phyloP scores from a whole-genome alignment of 2,329 filamentous ascomycete genomes.

The Diaporthe sp. region DNA sequence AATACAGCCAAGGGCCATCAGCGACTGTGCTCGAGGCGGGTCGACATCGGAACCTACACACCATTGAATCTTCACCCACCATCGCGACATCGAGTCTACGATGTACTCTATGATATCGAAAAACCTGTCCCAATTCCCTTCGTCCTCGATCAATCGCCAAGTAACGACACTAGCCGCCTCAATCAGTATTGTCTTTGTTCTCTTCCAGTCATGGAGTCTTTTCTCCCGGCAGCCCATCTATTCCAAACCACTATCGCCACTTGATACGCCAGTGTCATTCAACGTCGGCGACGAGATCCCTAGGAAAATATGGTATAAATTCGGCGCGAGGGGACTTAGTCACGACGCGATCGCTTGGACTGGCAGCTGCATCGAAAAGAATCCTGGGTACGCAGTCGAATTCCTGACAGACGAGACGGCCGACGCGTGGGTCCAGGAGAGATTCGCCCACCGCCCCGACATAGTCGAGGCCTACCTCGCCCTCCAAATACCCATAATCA shows the following conservation, averaged over 20 bases:
- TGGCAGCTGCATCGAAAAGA: background rate
- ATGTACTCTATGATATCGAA: background rate
- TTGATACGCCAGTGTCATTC: background rate
- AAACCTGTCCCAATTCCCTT: background rate
- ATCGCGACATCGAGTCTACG: background rate
- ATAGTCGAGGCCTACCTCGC: background rate
- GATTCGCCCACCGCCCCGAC: slow-evolving; percentile 1
- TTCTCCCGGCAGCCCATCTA: background rate
- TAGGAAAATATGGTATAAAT: slow-evolving; percentile 28
- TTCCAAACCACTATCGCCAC: background rate
- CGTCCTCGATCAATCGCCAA: background rate
- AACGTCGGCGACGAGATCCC: background rate
- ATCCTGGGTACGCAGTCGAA: background rate
- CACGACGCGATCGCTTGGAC: background rate
- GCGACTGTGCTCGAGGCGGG: background rate
- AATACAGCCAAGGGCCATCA: background rate
- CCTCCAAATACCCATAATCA: slow-evolving; percentile 37
- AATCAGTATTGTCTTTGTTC: background rate
- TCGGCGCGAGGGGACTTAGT: slow-evolving; percentile 3
- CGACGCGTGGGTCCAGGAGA: slow-evolving; percentile 1
- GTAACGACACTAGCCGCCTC: background rate
- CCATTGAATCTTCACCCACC: background rate
- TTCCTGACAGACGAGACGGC: slow-evolving; percentile 2
- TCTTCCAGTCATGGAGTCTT: background rate
- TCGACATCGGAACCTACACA: background rate